These are phyloP conservation scores for Shiraia bambusicola DNA, from an alignment of 2,329 filamentous ascomycete genomes.

Conservation along the genomic window DNA sequence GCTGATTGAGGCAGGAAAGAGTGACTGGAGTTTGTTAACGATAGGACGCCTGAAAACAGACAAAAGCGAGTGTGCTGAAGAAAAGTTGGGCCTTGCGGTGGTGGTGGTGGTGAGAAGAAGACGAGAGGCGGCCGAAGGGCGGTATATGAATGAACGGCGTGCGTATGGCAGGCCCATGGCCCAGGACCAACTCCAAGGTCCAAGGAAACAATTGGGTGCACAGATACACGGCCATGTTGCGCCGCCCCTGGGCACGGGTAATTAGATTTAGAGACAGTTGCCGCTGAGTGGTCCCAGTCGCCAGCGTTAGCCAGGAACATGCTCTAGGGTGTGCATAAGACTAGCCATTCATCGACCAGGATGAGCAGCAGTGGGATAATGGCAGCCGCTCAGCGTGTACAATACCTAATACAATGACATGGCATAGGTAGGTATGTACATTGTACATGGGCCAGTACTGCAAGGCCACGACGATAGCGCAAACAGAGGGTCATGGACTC, in stretches of 20 bases:
- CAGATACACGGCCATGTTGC: slow-evolving; percentile 17
- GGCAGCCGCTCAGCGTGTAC: slow-evolving; percentile 35
- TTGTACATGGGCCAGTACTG: slow-evolving; percentile 5
- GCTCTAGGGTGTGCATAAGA: slow-evolving; percentile 16
- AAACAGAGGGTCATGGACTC: slow-evolving; percentile 5
- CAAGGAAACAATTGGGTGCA: slow-evolving; percentile 27
- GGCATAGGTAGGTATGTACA: too few species aligned
- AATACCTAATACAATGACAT: too few species aligned
- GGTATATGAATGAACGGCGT: slow-evolving; percentile 37
- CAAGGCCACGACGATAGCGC: slow-evolving; percentile 8
- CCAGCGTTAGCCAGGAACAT: slow-evolving; percentile 28
- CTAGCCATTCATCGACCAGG: slow-evolving; percentile 24
- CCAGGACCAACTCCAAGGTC: too few species aligned
- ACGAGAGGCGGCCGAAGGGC: slow-evolving; percentile 13
- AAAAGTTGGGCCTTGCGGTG: slow-evolving; percentile 40
- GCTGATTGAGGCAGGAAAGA: slow-evolving; percentile 39
- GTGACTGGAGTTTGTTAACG: slow-evolving; percentile 41
- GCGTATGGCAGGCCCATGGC: slow-evolving; percentile 31
- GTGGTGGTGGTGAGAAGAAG: slow-evolving; percentile 34
- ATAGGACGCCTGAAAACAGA: slow-evolving; percentile 38
- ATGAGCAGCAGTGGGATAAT: slow-evolving; percentile 12
- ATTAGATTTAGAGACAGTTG: slow-evolving; percentile 37
- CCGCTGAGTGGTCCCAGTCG: slow-evolving; percentile 27
- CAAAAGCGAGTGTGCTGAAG: slow-evolving; percentile 39
- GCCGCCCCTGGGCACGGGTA: slow-evolving; percentile 39